phyloP scores from a whole-genome alignment of 371 early-diverging fungal genomes.

The Circinella minor region DNA sequence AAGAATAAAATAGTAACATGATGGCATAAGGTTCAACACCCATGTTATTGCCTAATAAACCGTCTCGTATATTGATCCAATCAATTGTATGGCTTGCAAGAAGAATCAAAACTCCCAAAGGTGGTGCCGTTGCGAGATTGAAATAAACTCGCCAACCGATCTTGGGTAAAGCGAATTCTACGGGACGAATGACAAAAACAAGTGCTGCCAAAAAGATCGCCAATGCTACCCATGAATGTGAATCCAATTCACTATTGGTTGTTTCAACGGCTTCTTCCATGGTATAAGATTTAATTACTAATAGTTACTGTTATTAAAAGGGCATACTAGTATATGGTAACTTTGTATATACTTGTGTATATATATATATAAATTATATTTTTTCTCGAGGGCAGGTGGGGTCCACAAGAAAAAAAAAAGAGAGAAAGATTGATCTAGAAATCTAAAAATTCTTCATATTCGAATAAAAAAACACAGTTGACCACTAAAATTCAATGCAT shows the following conservation, averaged over 20 bases:
- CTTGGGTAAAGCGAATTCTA: slow-evolving; percentile 36
- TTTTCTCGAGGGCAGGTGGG: background rate
- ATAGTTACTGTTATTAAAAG: background rate
- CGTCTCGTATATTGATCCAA: slow-evolving; percentile 55
- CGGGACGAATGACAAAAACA: slow-evolving; percentile 55
- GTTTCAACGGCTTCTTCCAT: background rate
- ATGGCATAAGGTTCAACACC: slow-evolving; percentile 80
- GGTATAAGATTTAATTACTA: background rate
- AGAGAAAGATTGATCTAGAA: background rate
- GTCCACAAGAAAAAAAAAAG: too few species aligned
- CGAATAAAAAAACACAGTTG: background rate
- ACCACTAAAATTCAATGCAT: background rate
- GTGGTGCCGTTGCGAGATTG: slow-evolving; percentile 72
- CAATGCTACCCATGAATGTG: slow-evolving; percentile 59
- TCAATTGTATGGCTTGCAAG: slow-evolving; percentile 59
- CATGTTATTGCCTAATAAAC: slow-evolving; percentile 63
- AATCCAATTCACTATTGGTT: slow-evolving; percentile 26
- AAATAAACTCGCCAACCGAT: slow-evolving; percentile 35
- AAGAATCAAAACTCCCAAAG: slow-evolving; percentile 66
- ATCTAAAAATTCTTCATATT: background rate
- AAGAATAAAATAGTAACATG: slow-evolving; percentile 74
- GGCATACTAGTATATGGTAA: background rate
- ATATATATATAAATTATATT: too few species aligned
- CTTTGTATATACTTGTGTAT: too few species aligned
- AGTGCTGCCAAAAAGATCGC: slow-evolving; percentile 53